These are phyloP conservation scores for Lagenaria siceraria DNA, from an alignment of 306 rosid genomes.

Conservation along the genomic window DNA sequence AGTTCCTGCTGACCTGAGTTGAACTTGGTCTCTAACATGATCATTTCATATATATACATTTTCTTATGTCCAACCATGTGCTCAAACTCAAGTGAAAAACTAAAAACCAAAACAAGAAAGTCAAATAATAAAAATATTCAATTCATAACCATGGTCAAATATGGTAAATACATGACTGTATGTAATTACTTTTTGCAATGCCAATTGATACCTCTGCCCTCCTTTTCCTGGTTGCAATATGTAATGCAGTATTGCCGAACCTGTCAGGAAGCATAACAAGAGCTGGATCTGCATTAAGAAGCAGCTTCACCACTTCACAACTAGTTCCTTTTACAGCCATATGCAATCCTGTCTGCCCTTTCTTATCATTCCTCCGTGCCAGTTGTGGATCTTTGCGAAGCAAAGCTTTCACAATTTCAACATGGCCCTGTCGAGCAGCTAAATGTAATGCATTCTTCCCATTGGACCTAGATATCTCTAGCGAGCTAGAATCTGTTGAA, in stretches of 20 bases:
- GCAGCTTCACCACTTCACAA: slow-evolving; percentile 56
- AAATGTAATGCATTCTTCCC: slow-evolving; percentile 85
- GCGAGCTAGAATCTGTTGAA: slow-evolving; percentile 35
- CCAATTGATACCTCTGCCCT: slow-evolving; percentile 50
- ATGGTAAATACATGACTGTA: neutral
- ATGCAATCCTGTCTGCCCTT: slow-evolving; percentile 78
- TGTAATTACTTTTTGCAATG: neutral
- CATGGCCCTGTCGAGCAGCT: slow-evolving; percentile 81
- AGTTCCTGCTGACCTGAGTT: neutral
- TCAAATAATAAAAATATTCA: neutral
- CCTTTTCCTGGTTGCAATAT: slow-evolving; percentile 84
- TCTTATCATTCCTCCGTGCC: slow-evolving; percentile 70
- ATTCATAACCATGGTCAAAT: neutral
- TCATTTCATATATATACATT: neutral
- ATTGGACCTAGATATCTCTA: slow-evolving; percentile 57
- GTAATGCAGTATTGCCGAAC: slow-evolving; percentile 75
- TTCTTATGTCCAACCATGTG: neutral
- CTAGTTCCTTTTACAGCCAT: slow-evolving; percentile 85
- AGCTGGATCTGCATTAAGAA: slow-evolving; percentile 49
- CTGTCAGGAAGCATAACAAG: slow-evolving; percentile 69
- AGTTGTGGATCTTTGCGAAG: slow-evolving; percentile 53
- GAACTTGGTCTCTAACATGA: neutral
- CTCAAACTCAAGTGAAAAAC: neutral
- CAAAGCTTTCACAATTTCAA: slow-evolving; percentile 36
- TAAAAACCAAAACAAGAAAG: neutral